These are phyloP conservation scores for Botryotinia globosa DNA, from an alignment of 2,329 filamentous ascomycete genomes.

Conservation along the genomic window DNA sequence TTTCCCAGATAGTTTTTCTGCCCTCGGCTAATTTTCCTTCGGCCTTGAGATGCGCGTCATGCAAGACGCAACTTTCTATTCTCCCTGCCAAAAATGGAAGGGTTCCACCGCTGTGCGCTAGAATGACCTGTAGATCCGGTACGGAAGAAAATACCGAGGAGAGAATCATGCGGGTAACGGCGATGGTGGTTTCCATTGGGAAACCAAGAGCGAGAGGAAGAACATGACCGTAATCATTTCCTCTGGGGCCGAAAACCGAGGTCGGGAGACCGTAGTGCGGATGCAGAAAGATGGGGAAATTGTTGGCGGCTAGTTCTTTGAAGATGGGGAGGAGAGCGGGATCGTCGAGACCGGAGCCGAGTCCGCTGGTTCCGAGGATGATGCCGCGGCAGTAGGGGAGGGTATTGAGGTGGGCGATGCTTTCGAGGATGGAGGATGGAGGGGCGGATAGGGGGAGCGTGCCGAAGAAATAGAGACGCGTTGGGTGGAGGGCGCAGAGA, in stretches of 20 bases:
- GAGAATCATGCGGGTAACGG: conserved; percentile 83
- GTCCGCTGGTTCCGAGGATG: conserved; percentile 80
- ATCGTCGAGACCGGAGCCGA: conserved; percentile 81
- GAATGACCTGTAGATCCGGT: conserved; percentile 64
- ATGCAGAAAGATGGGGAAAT: conserved; percentile 76
- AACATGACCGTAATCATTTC: conserved; percentile 77
- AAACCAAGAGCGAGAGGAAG: conserved; percentile 83
- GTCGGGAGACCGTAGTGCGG: conserved; percentile 87
- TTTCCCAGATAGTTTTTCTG: conserved; percentile 59
- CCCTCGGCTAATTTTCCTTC: conserved; percentile 53
- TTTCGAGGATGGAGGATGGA: conserved; percentile 56
- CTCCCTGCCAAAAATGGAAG: conserved; percentile 84
- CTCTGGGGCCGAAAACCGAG: conserved; percentile 73
- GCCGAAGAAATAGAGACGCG: conserved; percentile 78
- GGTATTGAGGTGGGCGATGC: conserved; percentile 60
- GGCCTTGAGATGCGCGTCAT: conserved; percentile 72
- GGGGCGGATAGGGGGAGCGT: conserved; percentile 74
- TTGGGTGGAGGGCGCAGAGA: conserved; percentile 65
- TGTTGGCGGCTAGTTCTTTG: conserved; percentile 60
- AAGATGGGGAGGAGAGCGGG: conserved; percentile 69
- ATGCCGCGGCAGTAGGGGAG: conserved; percentile 76
- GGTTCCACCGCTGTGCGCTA: conserved; percentile 87
- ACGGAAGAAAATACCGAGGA: conserved; percentile 80
- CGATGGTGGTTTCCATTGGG: conserved; percentile 89
- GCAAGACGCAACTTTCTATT: conserved; percentile 81